Base-by-base conservation (phyloP, 2,329 filamentous ascomycete genomes). In the Akanthomyces dipterigenus region DNA sequence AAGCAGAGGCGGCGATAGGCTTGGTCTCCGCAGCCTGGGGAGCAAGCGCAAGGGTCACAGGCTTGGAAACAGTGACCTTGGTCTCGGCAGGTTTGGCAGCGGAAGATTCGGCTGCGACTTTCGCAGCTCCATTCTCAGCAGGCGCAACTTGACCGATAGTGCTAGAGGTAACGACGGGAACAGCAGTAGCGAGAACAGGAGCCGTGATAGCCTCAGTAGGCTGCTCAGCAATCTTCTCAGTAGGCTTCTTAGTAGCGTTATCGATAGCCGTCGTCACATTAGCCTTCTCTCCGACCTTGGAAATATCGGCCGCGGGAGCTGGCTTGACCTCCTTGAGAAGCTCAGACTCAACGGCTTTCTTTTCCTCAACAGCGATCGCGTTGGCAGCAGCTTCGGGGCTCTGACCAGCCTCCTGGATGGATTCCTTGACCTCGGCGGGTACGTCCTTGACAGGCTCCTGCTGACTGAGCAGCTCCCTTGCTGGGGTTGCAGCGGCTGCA, bases 341-440 rank as follows among this genome's bases (percentile, higher is more conserved):
- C 76, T 96, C 88, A 28, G 83, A 74, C 77, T 96, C 91, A 5
- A 92, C 80, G 11, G 79, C 81, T 72, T 84, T 85, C 83, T 95
- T 95, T 67, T 93, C 89, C 64, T 82, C 76, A 7, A 95, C 89
- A 20, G 87, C 88, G 60, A 81, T 80, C 1, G 84, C 78, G 73
- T 86, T 88, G 60, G 83, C 82, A 40, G 88, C 84, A 38, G 90
- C 90, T 75, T 95, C 91, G 9, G 90, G 88, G 63, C 78, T 79
- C 68, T 80, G 73, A 60, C 84, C 82, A 24, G 88, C 82, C 68
- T 82, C 78, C 43, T 75, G 70, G 53, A 86, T 81, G 8, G 83
- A 85, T 66, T 84, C 77, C 73, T 82, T 82, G 20, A 87, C 84
- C 65, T 82, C 77, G 28, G 71, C 70, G 59, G 84, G 84, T 6